Conservation (phyloP, 2,329 filamentous ascomycete species). For the Chrysoporthe austroafricana region DNA sequence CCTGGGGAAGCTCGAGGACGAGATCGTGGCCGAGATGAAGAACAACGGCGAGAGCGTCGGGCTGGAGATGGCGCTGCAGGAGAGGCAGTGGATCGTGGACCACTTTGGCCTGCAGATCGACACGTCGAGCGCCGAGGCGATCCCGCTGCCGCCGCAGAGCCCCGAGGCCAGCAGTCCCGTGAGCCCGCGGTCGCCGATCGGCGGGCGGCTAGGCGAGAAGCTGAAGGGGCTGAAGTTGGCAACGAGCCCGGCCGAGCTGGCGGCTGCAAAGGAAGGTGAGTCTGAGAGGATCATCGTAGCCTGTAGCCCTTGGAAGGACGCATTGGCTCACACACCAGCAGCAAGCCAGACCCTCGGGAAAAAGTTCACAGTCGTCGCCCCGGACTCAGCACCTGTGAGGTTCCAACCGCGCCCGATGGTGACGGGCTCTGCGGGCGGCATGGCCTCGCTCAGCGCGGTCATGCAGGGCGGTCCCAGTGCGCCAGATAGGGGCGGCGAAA, state of each 20-base stretch:
- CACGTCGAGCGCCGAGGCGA: conserved; percentile 34
- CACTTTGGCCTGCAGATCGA: conserved; percentile 70
- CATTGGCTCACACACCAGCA: conserved; percentile 38
- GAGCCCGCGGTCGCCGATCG: conserved; percentile 60
- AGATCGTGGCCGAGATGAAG: conserved; percentile 75
- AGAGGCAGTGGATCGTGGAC: conserved; percentile 82
- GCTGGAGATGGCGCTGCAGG: conserved; percentile 79
- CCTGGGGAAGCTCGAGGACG: conserved; percentile 72
- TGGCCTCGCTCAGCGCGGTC: conserved; percentile 46
- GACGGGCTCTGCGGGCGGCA: conserved; percentile 32
- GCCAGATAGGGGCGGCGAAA: conserved; percentile 47
- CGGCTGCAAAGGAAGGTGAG: conserved; percentile 57
- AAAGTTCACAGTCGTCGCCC: conserved; percentile 31
- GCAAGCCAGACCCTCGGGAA: conserved; percentile 17
- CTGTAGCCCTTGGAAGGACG: not conserved
- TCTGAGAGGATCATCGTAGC: not conserved
- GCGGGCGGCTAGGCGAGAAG: conserved; percentile 77
- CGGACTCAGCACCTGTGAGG: conserved; percentile 54
- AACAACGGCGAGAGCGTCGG: conserved; percentile 81
- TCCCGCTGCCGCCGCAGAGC: conserved; percentile 30
- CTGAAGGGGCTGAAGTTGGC: conserved; percentile 77
- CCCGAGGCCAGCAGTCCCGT: conserved; percentile 36
- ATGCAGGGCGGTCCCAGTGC: conserved; percentile 41
- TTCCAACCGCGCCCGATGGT: conserved; percentile 50
- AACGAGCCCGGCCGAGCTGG: conserved; percentile 70